phyloP scores from a whole-genome alignment of 1,139 yeast species.

The Debaryomyces subglobosus region DNA sequence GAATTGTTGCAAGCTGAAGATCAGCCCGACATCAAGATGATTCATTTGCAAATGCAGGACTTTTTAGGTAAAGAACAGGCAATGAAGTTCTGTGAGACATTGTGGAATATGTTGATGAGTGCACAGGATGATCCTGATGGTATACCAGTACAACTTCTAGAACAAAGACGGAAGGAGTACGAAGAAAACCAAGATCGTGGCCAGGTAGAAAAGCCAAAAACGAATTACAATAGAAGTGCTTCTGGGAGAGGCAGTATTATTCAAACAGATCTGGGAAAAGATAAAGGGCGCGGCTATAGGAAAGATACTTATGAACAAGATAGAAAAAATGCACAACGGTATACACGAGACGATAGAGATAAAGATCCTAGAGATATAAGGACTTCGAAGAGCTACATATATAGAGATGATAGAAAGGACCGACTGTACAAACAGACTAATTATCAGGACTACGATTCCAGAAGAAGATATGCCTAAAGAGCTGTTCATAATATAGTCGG shows the following conservation, averaged over 20 bases:
- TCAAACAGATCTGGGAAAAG: slow-evolving; percentile 1
- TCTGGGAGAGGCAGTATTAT: slow-evolving; percentile 14
- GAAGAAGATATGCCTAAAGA: background rate
- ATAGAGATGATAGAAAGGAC: background rate
- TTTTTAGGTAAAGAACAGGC: slow-evolving; percentile 44
- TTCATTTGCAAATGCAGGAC: slow-evolving; percentile 41
- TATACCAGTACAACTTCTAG: slow-evolving; percentile 36
- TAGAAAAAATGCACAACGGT: background rate
- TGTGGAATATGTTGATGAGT: slow-evolving; percentile 44
- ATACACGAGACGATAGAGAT: background rate
- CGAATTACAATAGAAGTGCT: slow-evolving; percentile 30
- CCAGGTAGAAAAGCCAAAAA: slow-evolving; percentile 13
- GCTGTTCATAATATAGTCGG: background rate
- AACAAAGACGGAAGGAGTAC: slow-evolving; percentile 13
- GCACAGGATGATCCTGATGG: slow-evolving; percentile 47
- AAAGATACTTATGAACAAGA: background rate
- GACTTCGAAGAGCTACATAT: background rate
- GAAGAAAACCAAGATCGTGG: background rate
- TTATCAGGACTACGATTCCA: background rate
- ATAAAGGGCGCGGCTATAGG: background rate
- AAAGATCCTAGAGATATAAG: background rate
- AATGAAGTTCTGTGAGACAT: slow-evolving; percentile 32
- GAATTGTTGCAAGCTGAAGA: slow-evolving; percentile 33
- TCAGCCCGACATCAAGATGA: slow-evolving; percentile 35
- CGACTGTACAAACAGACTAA: background rate